Evolutionary conservation across 306 rosid genomes (phyloP), one percentile per base, ranked within the genome.

Genomic region (Vigna hirtella): DNA sequence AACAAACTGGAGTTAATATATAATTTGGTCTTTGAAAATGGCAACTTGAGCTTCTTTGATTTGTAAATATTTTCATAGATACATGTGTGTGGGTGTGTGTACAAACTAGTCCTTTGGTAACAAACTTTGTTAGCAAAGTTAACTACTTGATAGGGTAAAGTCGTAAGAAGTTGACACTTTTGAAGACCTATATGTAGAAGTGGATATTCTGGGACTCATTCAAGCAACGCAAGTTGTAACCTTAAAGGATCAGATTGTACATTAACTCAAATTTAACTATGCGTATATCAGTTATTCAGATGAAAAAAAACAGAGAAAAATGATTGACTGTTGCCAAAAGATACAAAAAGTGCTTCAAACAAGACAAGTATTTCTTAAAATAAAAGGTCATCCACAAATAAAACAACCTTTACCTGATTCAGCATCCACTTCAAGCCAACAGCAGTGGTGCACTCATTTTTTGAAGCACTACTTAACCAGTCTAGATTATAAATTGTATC

Each of bases 381-480:
- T 5, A 51, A 26, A 68, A 15, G 63, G 62, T 40, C 45, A 50
- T 26, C 6, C 16, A 70, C 17, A 57, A 45, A 47, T 56, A 61
- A 77, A 79, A 76, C 74, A 82, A 55, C 15, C 17, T 45, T 80
- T 73, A 93, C 99, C 97, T 96, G 99, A 86, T 96, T 96, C 82
- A 96, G 98, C 99, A 96, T 96, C 99, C 99, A 96, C 93, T 96
- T 96, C 76, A 96, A 87, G 77, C 99, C 99, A 84, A 93, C 98
- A 3, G 99, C 99, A 83, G 99, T 81, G 0, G 98, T 91, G 87
- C 99, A 96, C 83, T 93, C 99, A 51, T 96, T 96, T 88, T 91
- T 96, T 6, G 99, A 90, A 56, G 99, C 98, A 65, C 99, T 96
- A 78, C 90, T 96, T 20, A 85, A 13, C 98, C 97, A 96, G 43